Evolutionary conservation across 73 alveolate genomes (phyloP).

Genomic region (Durusdinium trenchii): DNA sequence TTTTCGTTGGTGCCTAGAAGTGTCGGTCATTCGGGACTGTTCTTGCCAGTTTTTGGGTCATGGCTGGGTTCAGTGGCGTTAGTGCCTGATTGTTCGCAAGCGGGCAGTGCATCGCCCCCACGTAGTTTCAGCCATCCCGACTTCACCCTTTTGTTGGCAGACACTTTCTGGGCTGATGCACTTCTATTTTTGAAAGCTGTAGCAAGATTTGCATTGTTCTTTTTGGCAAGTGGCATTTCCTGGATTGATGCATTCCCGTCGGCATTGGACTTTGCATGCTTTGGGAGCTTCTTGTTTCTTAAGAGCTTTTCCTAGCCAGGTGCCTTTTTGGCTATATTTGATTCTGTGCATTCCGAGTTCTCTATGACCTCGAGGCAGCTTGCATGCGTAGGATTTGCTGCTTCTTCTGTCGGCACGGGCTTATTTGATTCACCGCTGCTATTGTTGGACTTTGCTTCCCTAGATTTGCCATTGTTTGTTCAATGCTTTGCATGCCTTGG

Average conservation of each 20-base stretch:
- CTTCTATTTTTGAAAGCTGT: background rate
- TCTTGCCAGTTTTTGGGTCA: background rate
- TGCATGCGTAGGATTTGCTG: background rate
- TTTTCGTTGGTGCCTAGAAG: background rate
- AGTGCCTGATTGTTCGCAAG: slow-evolving; percentile 68
- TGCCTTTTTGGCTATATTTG: background rate
- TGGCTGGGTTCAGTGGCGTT: background rate
- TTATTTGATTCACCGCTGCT: background rate
- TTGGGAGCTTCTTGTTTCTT: slow-evolving; percentile 21
- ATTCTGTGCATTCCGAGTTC: background rate
- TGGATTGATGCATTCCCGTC: background rate
- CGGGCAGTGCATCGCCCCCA: slow-evolving; percentile 76
- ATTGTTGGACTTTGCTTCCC: background rate
- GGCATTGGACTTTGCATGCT: background rate
- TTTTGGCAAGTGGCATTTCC: background rate
- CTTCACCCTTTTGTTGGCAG: background rate
- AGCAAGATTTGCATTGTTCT: background rate
- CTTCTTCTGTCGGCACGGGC: background rate
- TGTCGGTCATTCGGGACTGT: background rate
- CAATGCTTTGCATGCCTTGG: slow-evolving; percentile 16
- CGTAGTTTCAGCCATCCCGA: slow-evolving; percentile 29
- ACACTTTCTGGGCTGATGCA: background rate
- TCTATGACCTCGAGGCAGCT: background rate
- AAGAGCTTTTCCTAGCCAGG: background rate
- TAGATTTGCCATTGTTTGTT: background rate